Base-by-base conservation (phyloP, 305 asterid genomes). In the Plantago coronopus region DNA sequence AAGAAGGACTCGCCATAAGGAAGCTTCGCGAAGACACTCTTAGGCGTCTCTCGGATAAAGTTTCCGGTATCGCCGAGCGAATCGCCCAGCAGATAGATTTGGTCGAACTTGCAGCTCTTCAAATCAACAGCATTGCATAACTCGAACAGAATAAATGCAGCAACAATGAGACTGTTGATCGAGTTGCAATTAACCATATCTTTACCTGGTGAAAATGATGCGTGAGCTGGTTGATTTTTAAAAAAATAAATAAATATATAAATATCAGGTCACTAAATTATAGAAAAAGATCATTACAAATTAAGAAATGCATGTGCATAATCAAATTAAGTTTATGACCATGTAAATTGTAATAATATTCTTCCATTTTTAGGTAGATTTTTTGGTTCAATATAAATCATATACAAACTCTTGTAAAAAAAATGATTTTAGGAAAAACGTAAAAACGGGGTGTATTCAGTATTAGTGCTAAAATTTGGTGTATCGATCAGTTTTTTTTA, bases 21-120 rank as follows among this genome's bases (percentile, higher is more conserved):
- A 56, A 63, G 72, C 45, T 60, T 54, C 7, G 51, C 51, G 17
- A 11, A 69, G 1, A 62, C 62, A 7, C 62, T 61, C 6, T 4
- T 13, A 3, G 63, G 48, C 20, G 60, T 62, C 51, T 72, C 78
- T 0, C 42, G 42, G 7, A 76, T 64, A n/a, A 56, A 60, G 50
- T 72, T 76, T 13, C 75, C 77, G 0, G 80, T 72, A 34, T 75
- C 77, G 0, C 75, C 71, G 19, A 63, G 34, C 7, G 74, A 65
- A 27, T 74, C 75, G 14, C 78, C 78, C 31, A 69, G 21, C 25
- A 69, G 72, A 40, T 74, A 74, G 13, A 74, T 17, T 48, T 51
- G 64, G 4, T 69, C 64, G 5, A 66, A 49, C 0, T 69, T 47
- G 58, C 79, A 74, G 42, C 29, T 59, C 56, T 62, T 68, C 58